Conservation (phyloP, 768 basidiomycete genomes). For the Neoboletus brunneissimus region DNA sequence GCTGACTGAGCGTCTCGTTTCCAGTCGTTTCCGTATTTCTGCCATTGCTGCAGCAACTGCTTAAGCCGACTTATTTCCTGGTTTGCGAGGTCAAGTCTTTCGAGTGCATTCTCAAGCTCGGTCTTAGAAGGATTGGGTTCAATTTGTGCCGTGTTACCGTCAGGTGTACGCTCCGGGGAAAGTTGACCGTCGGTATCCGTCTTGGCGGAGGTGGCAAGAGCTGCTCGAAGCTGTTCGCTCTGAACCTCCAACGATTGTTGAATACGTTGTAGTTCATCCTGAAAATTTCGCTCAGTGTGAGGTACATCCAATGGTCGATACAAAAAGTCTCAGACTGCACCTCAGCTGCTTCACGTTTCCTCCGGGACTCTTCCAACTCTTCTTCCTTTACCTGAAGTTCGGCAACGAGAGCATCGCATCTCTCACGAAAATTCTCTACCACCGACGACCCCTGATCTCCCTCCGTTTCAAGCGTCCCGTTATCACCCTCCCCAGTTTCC, state of each 20-base stretch:
- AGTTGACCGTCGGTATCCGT: not conserved
- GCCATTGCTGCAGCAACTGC: slow-evolving; percentile 22
- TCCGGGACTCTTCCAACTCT: slow-evolving; percentile 17
- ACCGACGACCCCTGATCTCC: slow-evolving; percentile 6
- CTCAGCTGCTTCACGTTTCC: slow-evolving; percentile 16
- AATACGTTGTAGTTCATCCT: slow-evolving; percentile 21
- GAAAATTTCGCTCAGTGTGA: slow-evolving; percentile 6
- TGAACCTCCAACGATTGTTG: slow-evolving; percentile 15
- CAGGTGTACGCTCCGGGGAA: slow-evolving; percentile 2
- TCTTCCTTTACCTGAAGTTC: slow-evolving; percentile 22
- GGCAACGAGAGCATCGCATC: slow-evolving; percentile 14
- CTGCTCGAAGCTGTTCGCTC: slow-evolving; percentile 18
- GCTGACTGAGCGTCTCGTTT: slow-evolving; percentile 21
- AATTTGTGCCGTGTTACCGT: slow-evolving; percentile 6
- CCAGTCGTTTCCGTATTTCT: slow-evolving; percentile 25
- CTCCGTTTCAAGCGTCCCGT: slow-evolving; percentile 2
- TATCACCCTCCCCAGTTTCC: slow-evolving; percentile 14
- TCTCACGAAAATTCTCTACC: slow-evolving; percentile 8
- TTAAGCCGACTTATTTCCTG: slow-evolving; percentile 21
- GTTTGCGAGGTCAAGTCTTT: slow-evolving; percentile 15
- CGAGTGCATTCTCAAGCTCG: slow-evolving; percentile 1
- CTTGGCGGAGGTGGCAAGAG: slow-evolving; percentile 12
- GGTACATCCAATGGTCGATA: slow-evolving; percentile 1
- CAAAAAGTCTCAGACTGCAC: slow-evolving; percentile 12
- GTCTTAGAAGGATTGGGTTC: not conserved